Percentiles rank a stretch among this genome's conserved stretches.
Evolutionary conservation across 345 rosid species (phyloP).

Genomic region (Arabidopsis suecica): DNA sequence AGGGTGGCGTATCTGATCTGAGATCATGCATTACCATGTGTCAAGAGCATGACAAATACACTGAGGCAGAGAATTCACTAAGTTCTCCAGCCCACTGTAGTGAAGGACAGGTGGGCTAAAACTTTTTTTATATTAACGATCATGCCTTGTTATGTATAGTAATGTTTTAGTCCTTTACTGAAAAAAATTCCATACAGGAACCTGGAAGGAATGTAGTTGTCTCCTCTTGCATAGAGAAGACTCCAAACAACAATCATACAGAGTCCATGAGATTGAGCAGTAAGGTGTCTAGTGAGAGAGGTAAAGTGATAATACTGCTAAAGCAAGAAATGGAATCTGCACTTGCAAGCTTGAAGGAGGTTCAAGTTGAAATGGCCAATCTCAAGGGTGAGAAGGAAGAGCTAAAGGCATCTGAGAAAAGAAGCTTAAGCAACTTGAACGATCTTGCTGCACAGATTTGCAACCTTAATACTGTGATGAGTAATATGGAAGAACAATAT

Average conservation of each 20-base stretch:
- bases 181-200: constrained; percentile 31
- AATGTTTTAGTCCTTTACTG: constrained; percentile 15
- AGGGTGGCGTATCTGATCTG: constrained; percentile 61
- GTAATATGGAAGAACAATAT: constrained; percentile 57
- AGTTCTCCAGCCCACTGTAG: constrained; percentile 39
- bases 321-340: constrained; percentile 83
- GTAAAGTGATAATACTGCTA: constrained; percentile 63
- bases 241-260: constrained; percentile 39
- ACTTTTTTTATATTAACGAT: constrained; percentile 30
- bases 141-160: constrained; percentile 20
- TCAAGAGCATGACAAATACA: constrained; percentile 45
- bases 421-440: constrained; percentile 55
- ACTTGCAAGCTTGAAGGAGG: constrained; percentile 69
- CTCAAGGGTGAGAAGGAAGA: constrained; percentile 68
- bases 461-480: constrained; percentile 57
- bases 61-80: constrained; percentile 42
- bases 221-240: constrained; percentile 47
- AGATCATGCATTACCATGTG: constrained; percentile 59
- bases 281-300: constrained; percentile 52
- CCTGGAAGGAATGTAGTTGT: constrained; percentile 39
- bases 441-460: constrained; percentile 53
- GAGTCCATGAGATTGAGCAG: constrained; percentile 38
- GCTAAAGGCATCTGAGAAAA: constrained; percentile 59
- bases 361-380: constrained; percentile 69
- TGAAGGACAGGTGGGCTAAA: constrained; percentile 66